Base-by-base conservation (phyloP, 83 land plant genomes). In the Diphasiastrum complanatum region DNA sequence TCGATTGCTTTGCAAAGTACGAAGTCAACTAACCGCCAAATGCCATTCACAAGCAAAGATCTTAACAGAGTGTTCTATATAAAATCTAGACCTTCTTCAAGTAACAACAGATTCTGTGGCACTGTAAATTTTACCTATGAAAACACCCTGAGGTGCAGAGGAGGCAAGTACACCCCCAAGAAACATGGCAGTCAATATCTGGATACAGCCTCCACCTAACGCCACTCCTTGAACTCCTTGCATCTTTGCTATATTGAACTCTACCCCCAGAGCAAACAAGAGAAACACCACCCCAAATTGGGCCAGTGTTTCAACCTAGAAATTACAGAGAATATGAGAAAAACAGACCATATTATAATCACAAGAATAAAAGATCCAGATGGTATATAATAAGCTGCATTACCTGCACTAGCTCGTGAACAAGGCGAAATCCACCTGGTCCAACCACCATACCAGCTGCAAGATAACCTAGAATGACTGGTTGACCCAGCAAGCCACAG, bases 361-460 rank as follows among this genome's bases (percentile, higher is more conserved):
- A n/a, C n/a, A n/a, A n/a, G n/a, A n/a, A n/a, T n/a, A n/a, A n/a
- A n/a, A n/a, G n/a, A n/a, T n/a, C n/a, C n/a, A n/a, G n/a, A n/a
- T n/a, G n/a, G n/a, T n/a, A n/a, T n/a, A n/a, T n/a, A n/a, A n/a
- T n/a, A n/a, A n/a, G n/a, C n/a, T 23, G 16, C 22, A 11, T 20
- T 55, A 55, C 59, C 59, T 55, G 59, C 0, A 55, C 59, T 31
- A 55, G 59, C 34, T 55, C 59, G 34, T 55, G 59, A 11, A 55
- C 59, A 30, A 55, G 59, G 59, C 27, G 59, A 11, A 55, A 27
- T 8, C 59, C 59, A 27, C 59, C 59, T 10, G 59, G 59, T 11
- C 59, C 59, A 10, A 55, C 59, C 11, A 55, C 6, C 59, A 55
- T 55, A 1, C 59, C 59, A 30, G 59, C 59, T 27, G 59, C 59